Percentiles rank a stretch among this genome's conserved stretches.
phyloP scores from a whole-genome alignment of 805 yeast genomes.

The Nakazawaea wickerhamii region DNA sequence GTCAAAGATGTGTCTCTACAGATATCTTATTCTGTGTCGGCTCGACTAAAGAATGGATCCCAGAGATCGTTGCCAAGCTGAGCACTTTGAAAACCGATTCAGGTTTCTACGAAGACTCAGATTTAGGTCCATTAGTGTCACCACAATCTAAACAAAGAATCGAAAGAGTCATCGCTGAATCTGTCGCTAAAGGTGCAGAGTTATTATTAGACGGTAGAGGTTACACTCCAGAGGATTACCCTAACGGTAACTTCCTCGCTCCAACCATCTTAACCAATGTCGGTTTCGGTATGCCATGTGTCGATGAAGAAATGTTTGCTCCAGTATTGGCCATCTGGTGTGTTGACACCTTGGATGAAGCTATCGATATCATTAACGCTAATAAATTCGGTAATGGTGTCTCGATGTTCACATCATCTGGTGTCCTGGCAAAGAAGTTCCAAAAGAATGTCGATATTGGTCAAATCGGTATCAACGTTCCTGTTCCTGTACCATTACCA shows the following conservation, averaged over 20 bases:
- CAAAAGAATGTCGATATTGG: conserved; percentile 65
- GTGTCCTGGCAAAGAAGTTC: conserved; percentile 66
- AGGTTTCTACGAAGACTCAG: conserved; percentile 57
- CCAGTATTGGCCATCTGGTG: conserved; percentile 66
- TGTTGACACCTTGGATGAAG: conserved; percentile 61
- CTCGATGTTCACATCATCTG: conserved; percentile 64
- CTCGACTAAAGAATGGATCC: conserved; percentile 55
- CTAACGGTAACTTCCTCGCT: conserved; percentile 64
- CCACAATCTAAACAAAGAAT: conserved; percentile 52
- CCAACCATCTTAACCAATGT: conserved; percentile 61
- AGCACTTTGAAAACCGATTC: conserved; percentile 52
- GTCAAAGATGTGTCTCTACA: conserved; percentile 80
- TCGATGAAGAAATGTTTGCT: conserved; percentile 72
- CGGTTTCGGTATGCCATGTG: conserved; percentile 65
- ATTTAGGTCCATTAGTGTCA: conserved; percentile 70
- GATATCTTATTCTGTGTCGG: conserved; percentile 72
- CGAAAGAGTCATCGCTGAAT: conserved; percentile 49
- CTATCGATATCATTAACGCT: conserved; percentile 56
- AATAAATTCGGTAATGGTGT: conserved; percentile 66
- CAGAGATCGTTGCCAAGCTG: conserved; percentile 56
- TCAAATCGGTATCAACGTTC: conserved; percentile 74
- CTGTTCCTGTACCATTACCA: conserved; percentile 77
- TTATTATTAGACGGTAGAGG: conserved; percentile 61
- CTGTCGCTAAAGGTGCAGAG: conserved; percentile 56
- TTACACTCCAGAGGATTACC: conserved; percentile 33